phyloP scores from a whole-genome alignment of 192 early-diverging fungal genomes.

The Backusella circina region DNA sequence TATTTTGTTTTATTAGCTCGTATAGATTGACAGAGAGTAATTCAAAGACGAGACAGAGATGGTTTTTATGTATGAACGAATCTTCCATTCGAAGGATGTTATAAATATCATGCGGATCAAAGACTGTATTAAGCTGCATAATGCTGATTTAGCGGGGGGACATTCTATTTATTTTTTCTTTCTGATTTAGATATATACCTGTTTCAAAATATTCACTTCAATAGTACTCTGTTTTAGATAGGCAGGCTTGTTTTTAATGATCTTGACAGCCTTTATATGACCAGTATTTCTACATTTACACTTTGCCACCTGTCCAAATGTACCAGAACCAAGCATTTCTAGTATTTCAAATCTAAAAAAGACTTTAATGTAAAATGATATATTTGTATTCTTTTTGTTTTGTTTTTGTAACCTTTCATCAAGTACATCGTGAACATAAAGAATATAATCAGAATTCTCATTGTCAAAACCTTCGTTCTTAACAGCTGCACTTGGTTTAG shows the following conservation, averaged over 20 bases:
- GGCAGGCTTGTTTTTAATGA: constrained; percentile 97
- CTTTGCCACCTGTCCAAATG: constrained; percentile 98
- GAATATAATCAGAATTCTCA: constrained; percentile 90
- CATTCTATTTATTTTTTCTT: neutral
- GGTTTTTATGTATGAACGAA: constrained; percentile 86
- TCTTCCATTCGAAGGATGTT: constrained; percentile 87
- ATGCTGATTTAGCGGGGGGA: neutral
- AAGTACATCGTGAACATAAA: constrained; percentile 94
- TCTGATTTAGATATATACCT: constrained; percentile 45
- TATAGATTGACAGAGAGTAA: constrained; percentile 95
- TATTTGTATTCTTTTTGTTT: neutral
- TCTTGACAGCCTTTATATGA: constrained; percentile 89
- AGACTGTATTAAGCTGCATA: constrained; percentile 76
- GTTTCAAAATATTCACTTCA: constrained; percentile 90
- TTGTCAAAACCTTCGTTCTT: constrained; percentile 94
- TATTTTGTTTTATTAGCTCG: constrained; percentile 96
- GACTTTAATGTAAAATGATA: neutral
- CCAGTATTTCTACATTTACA: constrained; percentile 87
- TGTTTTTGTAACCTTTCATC: constrained; percentile 42
- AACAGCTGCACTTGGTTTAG: constrained; percentile 83
- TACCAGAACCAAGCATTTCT: constrained; percentile 92
- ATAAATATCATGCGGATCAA: constrained; percentile 82
- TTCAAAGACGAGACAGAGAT: constrained; percentile 96
- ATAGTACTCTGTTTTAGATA: constrained; percentile 96
- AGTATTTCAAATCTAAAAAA: constrained; percentile 78